Base-by-base conservation (phyloP, 345 rosid species). In the Lepidium aucheri region DNA sequence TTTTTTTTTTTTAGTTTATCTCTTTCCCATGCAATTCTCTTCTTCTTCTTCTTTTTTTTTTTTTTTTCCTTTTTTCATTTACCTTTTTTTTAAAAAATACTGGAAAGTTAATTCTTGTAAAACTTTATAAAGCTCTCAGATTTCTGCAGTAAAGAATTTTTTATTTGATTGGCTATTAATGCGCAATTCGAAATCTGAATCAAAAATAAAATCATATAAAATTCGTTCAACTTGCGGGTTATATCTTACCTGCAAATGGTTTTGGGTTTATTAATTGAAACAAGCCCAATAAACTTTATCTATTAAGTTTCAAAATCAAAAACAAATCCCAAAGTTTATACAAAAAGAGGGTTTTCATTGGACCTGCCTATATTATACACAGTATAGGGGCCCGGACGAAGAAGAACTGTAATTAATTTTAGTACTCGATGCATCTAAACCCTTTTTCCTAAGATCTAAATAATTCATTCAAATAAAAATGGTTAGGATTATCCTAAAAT, bases 21-120 rank as follows among this genome's bases (percentile, higher is more conserved):
- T 9, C 24, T 15, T 56, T 3, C 26, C 65, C 66, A 59, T 60
- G 67, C 68, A 69, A 40, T 51, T 52, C 38, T 34, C 30, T 33
- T n/a, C n/a, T n/a, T n/a, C n/a, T n/a, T n/a, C n/a, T n/a, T n/a
- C n/a, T n/a, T n/a, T 15, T 26, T 41, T 69, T 57, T 34, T 40
- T 20, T 20, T 26, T 51, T 69, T 46, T 16, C 16, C 35, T 68
- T 60, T 69, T 33, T 53, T 4, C 7, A 28, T 5, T 9, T 1
- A 41, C 33, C 51, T 49, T 15, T 26, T 10, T 28, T 17, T 16
- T 2, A 5, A 13, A 46, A n/a, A 34, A 10, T 28, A 63, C 16
- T 49, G 15, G 14, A 50, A 39, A 26, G 11, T 16, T 24, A 7
- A 20, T n/a, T 63, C 16, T 15, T 15, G 4, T 18, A 35, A n/a